Evolutionary conservation across 163 green algal species (phyloP).

Genomic region (Scenedesmus sp.): DNA sequence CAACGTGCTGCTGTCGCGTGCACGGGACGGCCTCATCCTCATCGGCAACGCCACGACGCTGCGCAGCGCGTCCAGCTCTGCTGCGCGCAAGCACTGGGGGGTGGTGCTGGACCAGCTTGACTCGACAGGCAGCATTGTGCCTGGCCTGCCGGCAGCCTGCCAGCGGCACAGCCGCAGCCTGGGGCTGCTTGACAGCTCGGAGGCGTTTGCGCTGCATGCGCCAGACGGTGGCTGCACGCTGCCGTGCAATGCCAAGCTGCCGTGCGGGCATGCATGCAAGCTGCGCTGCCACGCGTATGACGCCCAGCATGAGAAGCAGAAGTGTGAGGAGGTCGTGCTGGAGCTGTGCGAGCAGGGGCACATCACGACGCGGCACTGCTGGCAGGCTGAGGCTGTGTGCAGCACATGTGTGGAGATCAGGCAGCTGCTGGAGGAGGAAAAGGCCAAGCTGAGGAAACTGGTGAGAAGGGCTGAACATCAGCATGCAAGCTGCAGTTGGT

Average conservation of each 20-base stretch:
- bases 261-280: constrained; percentile 73
- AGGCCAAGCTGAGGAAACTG: constrained; percentile 30
- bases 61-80: constrained; percentile 45
- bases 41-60: constrained; percentile 62
- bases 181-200: constrained; percentile 40
- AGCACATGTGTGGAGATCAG: constrained; percentile 52
- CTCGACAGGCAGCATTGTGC: not conserved
- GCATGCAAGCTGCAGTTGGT: no score
- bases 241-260: constrained; percentile 61
- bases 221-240: constrained; percentile 66
- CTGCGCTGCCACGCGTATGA: constrained; percentile 66
- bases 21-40: constrained; percentile 71
- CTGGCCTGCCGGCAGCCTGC: constrained; percentile 62
- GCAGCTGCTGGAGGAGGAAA: constrained; percentile 36
- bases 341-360: constrained; percentile 56
- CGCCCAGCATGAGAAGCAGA: constrained; percentile 34
- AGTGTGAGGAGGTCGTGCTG: constrained; percentile 63
- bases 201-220: constrained; percentile 70
- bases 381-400: constrained; percentile 25
- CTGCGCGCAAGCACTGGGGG: constrained; percentile 57
- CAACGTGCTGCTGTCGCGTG: constrained; percentile 84
- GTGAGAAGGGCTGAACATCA: not conserved
- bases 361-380: constrained; percentile 51
- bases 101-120: constrained; percentile 54
- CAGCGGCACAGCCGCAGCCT: constrained; percentile 65